Conservation (phyloP, 345 rosid species). For the Camelina hispida region DNA sequence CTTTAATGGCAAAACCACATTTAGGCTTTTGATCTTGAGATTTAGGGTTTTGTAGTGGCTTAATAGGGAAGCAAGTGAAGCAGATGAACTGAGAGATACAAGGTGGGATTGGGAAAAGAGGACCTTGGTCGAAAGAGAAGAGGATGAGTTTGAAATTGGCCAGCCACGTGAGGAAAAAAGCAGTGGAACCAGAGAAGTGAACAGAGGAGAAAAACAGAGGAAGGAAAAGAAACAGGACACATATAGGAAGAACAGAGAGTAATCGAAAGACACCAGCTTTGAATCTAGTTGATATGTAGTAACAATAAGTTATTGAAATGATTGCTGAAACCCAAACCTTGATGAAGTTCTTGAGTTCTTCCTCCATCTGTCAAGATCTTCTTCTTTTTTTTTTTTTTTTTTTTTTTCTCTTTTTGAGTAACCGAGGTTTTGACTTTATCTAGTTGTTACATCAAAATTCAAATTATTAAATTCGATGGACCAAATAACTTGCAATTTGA, state of each 20-base stretch:
- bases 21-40: conserved; percentile 32
- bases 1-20: conserved; percentile 46
- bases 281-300: conserved; percentile 44
- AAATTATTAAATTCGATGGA: no score
- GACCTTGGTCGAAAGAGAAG: conserved; percentile 50
- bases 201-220: conserved; percentile 46
- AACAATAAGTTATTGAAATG: conserved; percentile 44
- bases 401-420: background rate
- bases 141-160: conserved; percentile 59
- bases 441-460: no score
- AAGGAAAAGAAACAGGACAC: conserved; percentile 40
- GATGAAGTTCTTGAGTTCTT: conserved; percentile 41
- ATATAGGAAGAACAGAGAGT: conserved; percentile 46
- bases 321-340: conserved; percentile 38
- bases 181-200: conserved; percentile 11
- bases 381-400: background rate
- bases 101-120: conserved; percentile 38
- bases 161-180: conserved; percentile 48
- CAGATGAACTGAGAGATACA: conserved; percentile 41
- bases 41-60: conserved; percentile 45
- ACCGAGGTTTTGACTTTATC: background rate
- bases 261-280: conserved; percentile 42
- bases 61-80: conserved; percentile 52
- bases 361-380: conserved; percentile 39
- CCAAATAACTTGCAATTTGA: no score